Percentiles rank a stretch among this genome's conserved stretches.
Evolutionary conservation across 2,329 filamentous ascomycete species (phyloP).

Genomic region (Aspergillus carbonarius): DNA sequence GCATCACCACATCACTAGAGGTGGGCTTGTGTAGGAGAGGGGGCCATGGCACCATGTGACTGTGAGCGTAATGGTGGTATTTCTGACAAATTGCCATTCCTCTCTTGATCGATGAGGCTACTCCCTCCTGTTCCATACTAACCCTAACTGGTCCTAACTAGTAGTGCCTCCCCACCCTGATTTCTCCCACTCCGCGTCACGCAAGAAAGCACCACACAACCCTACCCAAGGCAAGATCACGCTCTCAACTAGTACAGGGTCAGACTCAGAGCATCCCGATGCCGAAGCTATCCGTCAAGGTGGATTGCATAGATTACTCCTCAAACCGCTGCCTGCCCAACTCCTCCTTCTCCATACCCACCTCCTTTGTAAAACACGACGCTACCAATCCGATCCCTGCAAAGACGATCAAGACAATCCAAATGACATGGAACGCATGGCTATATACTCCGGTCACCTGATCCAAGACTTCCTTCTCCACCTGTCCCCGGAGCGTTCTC

Average conservation of each 20-base stretch:
- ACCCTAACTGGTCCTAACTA: not conserved
- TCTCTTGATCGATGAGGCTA: not conserved
- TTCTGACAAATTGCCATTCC: not conserved
- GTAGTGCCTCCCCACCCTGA: not conserved
- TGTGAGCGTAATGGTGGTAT: not conserved
- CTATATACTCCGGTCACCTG: no score
- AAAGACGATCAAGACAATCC: constrained; percentile 5
- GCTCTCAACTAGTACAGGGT: not conserved
- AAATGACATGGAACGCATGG: constrained; percentile 8
- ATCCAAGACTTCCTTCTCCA: not conserved
- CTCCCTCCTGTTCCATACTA: not conserved
- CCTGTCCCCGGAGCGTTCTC: not conserved
- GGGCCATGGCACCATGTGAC: not conserved
- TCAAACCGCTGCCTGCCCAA: constrained; percentile 6
- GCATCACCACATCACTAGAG: not conserved
- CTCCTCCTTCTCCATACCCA: constrained; percentile 1
- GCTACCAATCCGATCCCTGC: constrained; percentile 1
- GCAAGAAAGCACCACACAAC: not conserved
- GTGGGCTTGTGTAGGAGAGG: not conserved
- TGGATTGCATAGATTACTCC: not conserved
- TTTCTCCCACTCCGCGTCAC: not conserved
- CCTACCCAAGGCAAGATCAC: no score
- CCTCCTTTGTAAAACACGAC: constrained; percentile 6
- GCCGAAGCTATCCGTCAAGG: no score
- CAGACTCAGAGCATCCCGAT: not conserved